Evolutionary conservation across 2,329 filamentous ascomycete genomes (phyloP).

Genomic region (Trichoderma guizhouense): DNA sequence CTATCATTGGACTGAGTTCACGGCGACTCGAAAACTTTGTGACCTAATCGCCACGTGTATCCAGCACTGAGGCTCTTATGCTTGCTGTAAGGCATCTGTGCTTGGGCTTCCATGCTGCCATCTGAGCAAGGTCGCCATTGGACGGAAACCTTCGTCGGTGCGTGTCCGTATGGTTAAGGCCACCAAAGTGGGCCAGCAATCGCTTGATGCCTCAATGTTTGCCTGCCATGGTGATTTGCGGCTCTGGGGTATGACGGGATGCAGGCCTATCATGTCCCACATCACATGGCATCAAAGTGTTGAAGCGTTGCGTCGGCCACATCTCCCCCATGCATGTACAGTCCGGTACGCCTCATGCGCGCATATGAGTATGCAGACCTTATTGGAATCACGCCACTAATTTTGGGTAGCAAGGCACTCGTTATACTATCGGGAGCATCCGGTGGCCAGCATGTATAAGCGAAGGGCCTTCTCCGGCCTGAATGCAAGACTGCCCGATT

Average conservation of each 20-base stretch:
- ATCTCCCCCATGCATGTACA: background rate
- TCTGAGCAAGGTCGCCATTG: background rate
- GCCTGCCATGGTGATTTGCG: background rate
- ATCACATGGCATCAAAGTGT: background rate
- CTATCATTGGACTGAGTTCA: background rate
- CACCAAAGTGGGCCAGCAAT: background rate
- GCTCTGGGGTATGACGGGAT: background rate
- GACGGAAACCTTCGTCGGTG: background rate
- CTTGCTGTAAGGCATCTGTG: background rate
- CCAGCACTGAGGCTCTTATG: background rate
- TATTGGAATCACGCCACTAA: background rate
- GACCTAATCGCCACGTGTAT: background rate
- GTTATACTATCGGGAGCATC: background rate
- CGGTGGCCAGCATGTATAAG: background rate
- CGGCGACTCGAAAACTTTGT: background rate
- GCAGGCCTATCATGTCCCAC: background rate
- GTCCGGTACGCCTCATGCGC: background rate
- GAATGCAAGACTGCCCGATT: conserved; percentile 1
- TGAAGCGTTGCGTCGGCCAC: background rate
- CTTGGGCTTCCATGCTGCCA: background rate
- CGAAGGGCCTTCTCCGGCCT: conserved; percentile 4
- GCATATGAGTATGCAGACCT: background rate
- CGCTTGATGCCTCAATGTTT: background rate
- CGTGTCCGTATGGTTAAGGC: background rate
- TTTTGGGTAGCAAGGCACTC: background rate